Evolutionary conservation across 257 asterid species (phyloP).

Genomic region (Nicotiana tomentosiformis): DNA sequence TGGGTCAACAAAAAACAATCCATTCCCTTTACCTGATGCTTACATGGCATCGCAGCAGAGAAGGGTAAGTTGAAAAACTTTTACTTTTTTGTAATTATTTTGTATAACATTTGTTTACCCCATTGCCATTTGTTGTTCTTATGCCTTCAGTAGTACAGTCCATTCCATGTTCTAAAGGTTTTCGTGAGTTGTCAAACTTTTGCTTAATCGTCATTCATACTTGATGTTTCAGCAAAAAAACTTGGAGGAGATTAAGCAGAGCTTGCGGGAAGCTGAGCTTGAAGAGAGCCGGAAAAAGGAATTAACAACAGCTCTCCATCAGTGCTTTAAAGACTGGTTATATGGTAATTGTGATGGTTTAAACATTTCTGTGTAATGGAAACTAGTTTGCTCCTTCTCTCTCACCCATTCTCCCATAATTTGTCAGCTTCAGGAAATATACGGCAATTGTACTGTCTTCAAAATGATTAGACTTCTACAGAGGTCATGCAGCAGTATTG

Average conservation of each 20-base stretch:
- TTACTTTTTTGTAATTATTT: not conserved
- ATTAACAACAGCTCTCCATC: conserved; percentile 72
- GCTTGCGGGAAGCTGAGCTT: conserved; percentile 69
- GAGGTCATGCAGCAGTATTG: not conserved
- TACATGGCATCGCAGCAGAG: conserved; percentile 71
- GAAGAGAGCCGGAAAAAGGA: conserved; percentile 86
- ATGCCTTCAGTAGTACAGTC: not conserved
- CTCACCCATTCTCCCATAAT: conserved; percentile 8
- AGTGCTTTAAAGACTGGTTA: conserved; percentile 87
- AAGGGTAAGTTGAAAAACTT: conserved; percentile 41
- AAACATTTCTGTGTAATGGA: not conserved
- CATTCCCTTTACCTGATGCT: conserved; percentile 79
- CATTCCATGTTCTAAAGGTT: not conserved
- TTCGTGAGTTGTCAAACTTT: not conserved
- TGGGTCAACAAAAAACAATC: conserved; percentile 70
- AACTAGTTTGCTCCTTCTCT: not conserved
- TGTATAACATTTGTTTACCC: not conserved
- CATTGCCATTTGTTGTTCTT: not conserved
- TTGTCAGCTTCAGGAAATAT: conserved; percentile 86
- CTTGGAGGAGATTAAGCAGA: conserved; percentile 65
- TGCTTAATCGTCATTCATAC: conserved; percentile 2
- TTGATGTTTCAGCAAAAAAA: conserved; percentile 47
- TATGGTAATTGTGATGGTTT: conserved; percentile 47
- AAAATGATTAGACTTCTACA: conserved; percentile 42
- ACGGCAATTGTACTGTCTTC: conserved; percentile 81